Percentiles rank a stretch among this genome's conserved stretches.
These are phyloP conservation scores for Lachancea sp. DNA, from an alignment of 805 yeast genomes.

Conservation along the genomic window DNA sequence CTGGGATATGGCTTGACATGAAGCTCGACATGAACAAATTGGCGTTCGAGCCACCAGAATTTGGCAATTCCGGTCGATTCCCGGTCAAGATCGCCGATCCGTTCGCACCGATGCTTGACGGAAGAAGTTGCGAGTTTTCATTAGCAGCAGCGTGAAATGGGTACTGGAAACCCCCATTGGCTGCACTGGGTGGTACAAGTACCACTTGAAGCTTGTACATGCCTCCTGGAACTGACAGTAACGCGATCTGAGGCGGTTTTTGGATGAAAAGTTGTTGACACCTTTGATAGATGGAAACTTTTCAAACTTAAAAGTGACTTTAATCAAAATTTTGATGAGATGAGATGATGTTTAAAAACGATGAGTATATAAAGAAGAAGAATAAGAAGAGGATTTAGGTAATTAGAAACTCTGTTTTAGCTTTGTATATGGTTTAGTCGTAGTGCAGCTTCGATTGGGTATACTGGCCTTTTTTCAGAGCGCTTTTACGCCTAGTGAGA, in stretches of 20 bases:
- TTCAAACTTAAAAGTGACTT: background rate
- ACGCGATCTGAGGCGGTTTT: background rate
- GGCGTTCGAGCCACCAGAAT: conserved; percentile 5
- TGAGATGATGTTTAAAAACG: background rate
- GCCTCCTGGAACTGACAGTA: background rate
- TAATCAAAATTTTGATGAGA: background rate
- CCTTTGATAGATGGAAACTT: background rate
- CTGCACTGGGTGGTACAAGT: conserved; percentile 37
- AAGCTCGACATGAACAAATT: conserved; percentile 11
- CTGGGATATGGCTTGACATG: conserved; percentile 23
- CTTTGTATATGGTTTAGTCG: no score
- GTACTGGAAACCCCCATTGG: conserved; percentile 17
- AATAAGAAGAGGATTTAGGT: no score
- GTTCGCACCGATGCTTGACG: conserved; percentile 9
- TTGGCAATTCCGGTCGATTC: conserved; percentile 2
- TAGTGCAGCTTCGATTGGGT: no score
- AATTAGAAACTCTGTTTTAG: background rate
- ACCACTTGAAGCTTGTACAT: conserved; percentile 43
- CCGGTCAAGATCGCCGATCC: conserved; percentile 6
- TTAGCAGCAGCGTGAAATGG: conserved; percentile 17
- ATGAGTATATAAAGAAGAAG: background rate
- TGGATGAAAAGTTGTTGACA: background rate
- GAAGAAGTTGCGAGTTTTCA: conserved; percentile 23
- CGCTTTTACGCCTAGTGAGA: no score
- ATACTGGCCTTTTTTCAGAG: no score